Conservation (phyloP, 345 rosid species). For the Carallia brachiata region DNA sequence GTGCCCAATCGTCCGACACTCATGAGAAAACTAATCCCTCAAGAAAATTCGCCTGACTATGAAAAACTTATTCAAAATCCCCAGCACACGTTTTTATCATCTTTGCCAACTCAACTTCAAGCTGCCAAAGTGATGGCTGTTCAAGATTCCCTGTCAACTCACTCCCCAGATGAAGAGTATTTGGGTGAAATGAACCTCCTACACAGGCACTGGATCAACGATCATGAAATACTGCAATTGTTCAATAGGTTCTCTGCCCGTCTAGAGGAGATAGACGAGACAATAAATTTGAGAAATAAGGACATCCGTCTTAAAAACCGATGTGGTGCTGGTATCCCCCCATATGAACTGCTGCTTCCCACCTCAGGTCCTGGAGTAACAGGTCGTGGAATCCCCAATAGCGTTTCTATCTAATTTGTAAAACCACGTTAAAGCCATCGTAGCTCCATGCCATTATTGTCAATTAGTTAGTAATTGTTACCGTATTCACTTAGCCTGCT, state of each 20-base stretch:
- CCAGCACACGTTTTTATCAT: constrained; percentile 56
- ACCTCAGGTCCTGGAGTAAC: constrained; percentile 85
- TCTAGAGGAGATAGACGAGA: constrained; percentile 63
- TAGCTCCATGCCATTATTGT: neutral
- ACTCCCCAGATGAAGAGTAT: constrained; percentile 88
- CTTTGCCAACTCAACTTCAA: constrained; percentile 84
- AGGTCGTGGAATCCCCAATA: constrained; percentile 91
- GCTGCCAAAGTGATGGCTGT: constrained; percentile 98
- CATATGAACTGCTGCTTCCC: constrained; percentile 79
- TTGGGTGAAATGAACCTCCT: constrained; percentile 53
- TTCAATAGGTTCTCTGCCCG: constrained; percentile 55
- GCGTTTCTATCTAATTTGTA: constrained; percentile 65
- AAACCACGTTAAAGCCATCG: neutral
- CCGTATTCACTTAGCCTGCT: neutral
- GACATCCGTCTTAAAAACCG: constrained; percentile 60
- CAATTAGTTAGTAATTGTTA: neutral
- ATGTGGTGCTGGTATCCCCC: constrained; percentile 88
- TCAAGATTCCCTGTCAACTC: constrained; percentile 86
- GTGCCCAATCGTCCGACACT: constrained; percentile 88
- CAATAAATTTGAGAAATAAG: constrained; percentile 57
- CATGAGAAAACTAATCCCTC: constrained; percentile 69
- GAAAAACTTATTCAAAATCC: constrained; percentile 67
- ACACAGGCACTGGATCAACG: constrained; percentile 67
- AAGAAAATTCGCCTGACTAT: constrained; percentile 51
- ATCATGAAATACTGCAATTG: constrained; percentile 44